phyloP scores from a whole-genome alignment of 106 monocot genomes.

The Agapanthus africanus region DNA sequence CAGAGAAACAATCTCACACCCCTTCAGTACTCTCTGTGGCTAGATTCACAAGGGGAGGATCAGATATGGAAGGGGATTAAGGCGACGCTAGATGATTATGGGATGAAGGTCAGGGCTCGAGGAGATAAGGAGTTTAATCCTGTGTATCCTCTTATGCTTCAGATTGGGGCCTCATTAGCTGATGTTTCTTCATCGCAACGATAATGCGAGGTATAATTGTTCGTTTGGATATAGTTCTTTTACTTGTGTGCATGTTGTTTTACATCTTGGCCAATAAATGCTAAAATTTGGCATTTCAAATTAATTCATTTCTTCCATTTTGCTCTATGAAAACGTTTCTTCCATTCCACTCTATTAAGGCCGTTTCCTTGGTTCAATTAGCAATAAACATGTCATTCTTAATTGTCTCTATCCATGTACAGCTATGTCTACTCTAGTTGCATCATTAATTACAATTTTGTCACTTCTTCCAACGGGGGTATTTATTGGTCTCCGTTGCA shows the following conservation, averaged over 20 bases:
- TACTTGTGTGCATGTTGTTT: background rate
- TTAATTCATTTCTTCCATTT: no score
- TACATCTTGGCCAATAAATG: background rate
- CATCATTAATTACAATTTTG: no score
- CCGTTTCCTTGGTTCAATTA: no score
- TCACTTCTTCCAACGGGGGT: no score
- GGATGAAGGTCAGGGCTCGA: slow-evolving; percentile 41
- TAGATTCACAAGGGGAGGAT: slow-evolving; percentile 91
- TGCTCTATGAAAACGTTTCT: no score
- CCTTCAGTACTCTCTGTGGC: slow-evolving; percentile 83
- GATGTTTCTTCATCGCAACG: slow-evolving; percentile 19
- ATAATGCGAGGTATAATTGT: background rate
- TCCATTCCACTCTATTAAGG: no score
- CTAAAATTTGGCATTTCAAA: background rate
- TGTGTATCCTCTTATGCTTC: slow-evolving; percentile 81
- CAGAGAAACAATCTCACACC: slow-evolving; percentile 80
- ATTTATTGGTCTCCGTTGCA: no score
- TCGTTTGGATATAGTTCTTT: background rate
- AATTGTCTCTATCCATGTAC: no score
- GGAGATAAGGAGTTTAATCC: slow-evolving; percentile 63
- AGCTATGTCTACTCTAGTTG: no score
- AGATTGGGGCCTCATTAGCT: slow-evolving; percentile 53
- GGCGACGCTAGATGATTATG: slow-evolving; percentile 82
- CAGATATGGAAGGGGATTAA: slow-evolving; percentile 91
- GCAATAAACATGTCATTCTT: no score